These are phyloP conservation scores for Epicoccum sorghinum DNA, from an alignment of 2,329 filamentous ascomycete species.

Conservation along the genomic window DNA sequence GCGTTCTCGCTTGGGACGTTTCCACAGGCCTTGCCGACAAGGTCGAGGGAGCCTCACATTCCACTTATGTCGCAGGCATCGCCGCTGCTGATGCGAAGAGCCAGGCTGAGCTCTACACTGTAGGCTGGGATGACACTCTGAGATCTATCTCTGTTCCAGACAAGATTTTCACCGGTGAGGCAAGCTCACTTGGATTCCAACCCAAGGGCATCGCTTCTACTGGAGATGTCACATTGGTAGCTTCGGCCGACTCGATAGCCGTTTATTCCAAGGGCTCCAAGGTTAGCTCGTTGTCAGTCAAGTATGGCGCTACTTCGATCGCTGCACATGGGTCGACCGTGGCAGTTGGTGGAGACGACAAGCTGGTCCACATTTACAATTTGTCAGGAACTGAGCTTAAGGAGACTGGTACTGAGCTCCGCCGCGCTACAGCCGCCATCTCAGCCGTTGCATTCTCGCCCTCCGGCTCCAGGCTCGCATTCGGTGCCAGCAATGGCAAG, in stretches of 20 bases:
- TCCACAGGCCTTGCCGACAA: slow-evolving; percentile 69
- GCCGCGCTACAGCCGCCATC: slow-evolving; percentile 72
- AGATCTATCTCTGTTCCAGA: slow-evolving; percentile 76
- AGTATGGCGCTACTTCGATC: slow-evolving; percentile 72
- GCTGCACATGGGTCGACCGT: slow-evolving; percentile 71
- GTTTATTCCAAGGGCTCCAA: slow-evolving; percentile 65
- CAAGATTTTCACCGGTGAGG: slow-evolving; percentile 74
- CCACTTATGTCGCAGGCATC: slow-evolving; percentile 84
- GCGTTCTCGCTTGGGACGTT: slow-evolving; percentile 83
- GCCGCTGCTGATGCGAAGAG: slow-evolving; percentile 52
- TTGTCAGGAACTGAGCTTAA: slow-evolving; percentile 64
- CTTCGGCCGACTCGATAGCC: slow-evolving; percentile 62
- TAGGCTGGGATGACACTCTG: slow-evolving; percentile 93
- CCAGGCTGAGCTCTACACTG: slow-evolving; percentile 71
- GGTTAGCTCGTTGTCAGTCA: slow-evolving; percentile 65
- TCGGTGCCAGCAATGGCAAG: slow-evolving; percentile 83
- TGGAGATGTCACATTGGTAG: slow-evolving; percentile 59
- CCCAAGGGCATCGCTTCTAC: slow-evolving; percentile 74
- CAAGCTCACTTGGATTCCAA: slow-evolving; percentile 74
- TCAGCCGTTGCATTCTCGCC: slow-evolving; percentile 84
- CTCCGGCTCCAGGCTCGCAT: slow-evolving; percentile 77
- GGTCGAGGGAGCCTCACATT: slow-evolving; percentile 81
- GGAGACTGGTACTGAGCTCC: slow-evolving; percentile 61
- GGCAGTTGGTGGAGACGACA: slow-evolving; percentile 78
- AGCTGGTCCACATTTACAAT: slow-evolving; percentile 76